phyloP scores from a whole-genome alignment of 31 red algal genomes.

The Asparagopsis taxiformis region DNA sequence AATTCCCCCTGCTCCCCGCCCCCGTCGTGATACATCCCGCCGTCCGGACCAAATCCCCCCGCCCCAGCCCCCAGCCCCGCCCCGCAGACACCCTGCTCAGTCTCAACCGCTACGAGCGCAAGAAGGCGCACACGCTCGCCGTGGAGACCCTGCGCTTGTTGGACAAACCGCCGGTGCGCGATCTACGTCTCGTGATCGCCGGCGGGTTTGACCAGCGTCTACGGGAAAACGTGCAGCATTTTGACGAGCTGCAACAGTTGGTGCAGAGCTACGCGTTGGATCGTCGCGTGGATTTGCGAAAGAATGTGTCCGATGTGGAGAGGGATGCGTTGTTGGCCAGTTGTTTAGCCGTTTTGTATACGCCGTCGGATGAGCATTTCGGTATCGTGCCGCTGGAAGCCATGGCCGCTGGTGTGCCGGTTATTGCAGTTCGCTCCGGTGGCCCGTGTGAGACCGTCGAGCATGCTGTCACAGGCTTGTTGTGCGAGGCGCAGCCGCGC shows the following conservation, averaged over 20 bases:
- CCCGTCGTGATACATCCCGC: slow-evolving; percentile 80
- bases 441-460: slow-evolving; percentile 87
- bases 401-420: slow-evolving; percentile 76
- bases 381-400: slow-evolving; percentile 98
- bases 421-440: slow-evolving; percentile 80
- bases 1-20: slow-evolving; percentile 29
- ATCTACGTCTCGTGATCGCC: slow-evolving; percentile 60
- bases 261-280: slow-evolving; percentile 15
- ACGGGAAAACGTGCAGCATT: slow-evolving; percentile 73
- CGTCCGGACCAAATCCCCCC: slow-evolving; percentile 8
- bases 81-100: slow-evolving; percentile 47
- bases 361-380: slow-evolving; percentile 91
- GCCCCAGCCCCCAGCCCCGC: not conserved
- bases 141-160: slow-evolving; percentile 51
- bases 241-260: slow-evolving; percentile 35
- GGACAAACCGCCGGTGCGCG: not conserved
- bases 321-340: slow-evolving; percentile 31
- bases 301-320: slow-evolving; percentile 61
- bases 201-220: slow-evolving; percentile 92
- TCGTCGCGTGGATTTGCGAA: slow-evolving; percentile 23
- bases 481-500: slow-evolving; percentile 40
- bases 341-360: slow-evolving; percentile 74
- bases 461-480: slow-evolving; percentile 82
- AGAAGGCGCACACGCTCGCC: slow-evolving; percentile 82
- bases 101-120: slow-evolving; percentile 90